Conservation (phyloP, 1,284 basidiomycete species). For the Ustanciosporium gigantosporum region DNA sequence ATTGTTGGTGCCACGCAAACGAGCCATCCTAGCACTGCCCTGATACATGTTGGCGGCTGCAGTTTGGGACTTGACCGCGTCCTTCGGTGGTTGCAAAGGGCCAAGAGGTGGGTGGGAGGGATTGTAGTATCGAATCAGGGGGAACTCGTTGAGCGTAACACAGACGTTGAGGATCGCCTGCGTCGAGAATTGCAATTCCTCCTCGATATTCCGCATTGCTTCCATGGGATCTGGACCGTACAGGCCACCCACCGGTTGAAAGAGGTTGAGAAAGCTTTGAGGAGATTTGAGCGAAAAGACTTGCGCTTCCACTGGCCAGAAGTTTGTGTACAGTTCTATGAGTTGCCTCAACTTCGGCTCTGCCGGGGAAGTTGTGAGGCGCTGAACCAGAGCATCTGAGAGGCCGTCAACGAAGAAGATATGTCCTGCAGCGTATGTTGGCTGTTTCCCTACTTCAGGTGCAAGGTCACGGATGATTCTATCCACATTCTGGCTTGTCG, state of each 20-base stretch:
- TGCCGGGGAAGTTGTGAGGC: slow-evolving; percentile 54
- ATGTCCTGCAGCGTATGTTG: slow-evolving; percentile 83
- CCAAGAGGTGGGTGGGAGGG: slow-evolving; percentile 83
- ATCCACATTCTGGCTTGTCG: slow-evolving; percentile 90
- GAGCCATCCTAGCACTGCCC: slow-evolving; percentile 42
- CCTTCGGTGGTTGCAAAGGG: slow-evolving; percentile 63
- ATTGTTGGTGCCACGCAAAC: slow-evolving; percentile 28
- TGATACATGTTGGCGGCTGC: slow-evolving; percentile 40
- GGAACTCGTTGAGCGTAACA: slow-evolving; percentile 88
- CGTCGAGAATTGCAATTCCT: slow-evolving; percentile 53
- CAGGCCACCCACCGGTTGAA: slow-evolving; percentile 64
- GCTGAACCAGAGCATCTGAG: slow-evolving; percentile 51
- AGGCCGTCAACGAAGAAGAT: slow-evolving; percentile 92
- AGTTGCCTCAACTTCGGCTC: slow-evolving; percentile 55
- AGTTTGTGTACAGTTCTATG: slow-evolving; percentile 57
- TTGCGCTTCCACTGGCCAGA: slow-evolving; percentile 54
- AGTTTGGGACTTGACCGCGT: slow-evolving; percentile 29
- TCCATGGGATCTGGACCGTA: slow-evolving; percentile 48
- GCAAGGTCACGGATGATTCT: slow-evolving; percentile 70
- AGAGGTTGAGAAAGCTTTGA: slow-evolving; percentile 40
- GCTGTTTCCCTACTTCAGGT: slow-evolving; percentile 29
- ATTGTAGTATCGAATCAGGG: slow-evolving; percentile 89
- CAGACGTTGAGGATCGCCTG: slow-evolving; percentile 71
- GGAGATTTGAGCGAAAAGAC: slow-evolving; percentile 55
- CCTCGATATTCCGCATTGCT: slow-evolving; percentile 46